phyloP scores from a whole-genome alignment of 768 basidiomycete genomes.

The Leccinum subgranulosum region DNA sequence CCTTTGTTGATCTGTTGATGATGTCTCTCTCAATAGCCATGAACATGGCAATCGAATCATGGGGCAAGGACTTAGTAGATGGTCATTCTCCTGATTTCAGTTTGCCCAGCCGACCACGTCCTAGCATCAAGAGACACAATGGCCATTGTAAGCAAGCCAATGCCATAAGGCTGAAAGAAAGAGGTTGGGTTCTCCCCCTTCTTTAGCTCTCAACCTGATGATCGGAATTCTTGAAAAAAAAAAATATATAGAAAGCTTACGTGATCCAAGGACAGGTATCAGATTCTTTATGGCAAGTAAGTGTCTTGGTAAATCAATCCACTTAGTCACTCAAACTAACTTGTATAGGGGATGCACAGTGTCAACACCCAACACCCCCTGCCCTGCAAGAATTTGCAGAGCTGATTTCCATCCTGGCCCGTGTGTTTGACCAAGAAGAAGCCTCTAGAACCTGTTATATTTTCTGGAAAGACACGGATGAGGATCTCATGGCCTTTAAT shows the following conservation, averaged over 20 bases:
- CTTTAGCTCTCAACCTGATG: background rate
- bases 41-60: background rate
- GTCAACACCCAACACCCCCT: background rate
- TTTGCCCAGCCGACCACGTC: background rate
- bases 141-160: constrained; percentile 8
- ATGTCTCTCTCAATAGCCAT: background rate
- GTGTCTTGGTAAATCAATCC: background rate
- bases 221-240: background rate
- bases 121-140: background rate
- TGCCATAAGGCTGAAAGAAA: background rate
- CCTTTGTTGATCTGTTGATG: background rate
- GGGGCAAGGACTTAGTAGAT: no score
- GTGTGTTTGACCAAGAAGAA: background rate
- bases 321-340: background rate
- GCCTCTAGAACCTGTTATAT: constrained; percentile 4
- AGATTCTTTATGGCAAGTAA: constrained; percentile 14
- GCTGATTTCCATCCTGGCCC: constrained; percentile 1
- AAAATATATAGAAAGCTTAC: background rate
- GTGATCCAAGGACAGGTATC: background rate
- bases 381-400: constrained; percentile 2
- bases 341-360: background rate
- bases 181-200: background rate
- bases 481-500: constrained; percentile 20
- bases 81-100: background rate
- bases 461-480: constrained; percentile 17